Conservation (phyloP, 805 yeast species). For the Metschnikowia koreensis region DNA sequence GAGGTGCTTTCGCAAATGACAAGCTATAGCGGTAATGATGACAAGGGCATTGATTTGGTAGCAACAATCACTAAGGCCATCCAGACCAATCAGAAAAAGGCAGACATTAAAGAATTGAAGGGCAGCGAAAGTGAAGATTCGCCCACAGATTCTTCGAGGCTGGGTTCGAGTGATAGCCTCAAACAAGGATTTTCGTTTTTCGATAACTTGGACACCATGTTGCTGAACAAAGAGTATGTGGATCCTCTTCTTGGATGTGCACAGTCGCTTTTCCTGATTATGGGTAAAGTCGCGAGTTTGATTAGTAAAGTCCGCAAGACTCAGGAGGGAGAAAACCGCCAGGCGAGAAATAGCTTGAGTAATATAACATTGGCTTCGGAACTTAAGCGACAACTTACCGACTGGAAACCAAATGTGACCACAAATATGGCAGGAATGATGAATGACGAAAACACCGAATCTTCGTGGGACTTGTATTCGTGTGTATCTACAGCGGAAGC, state of each 20-base stretch:
- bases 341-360: constrained; percentile 38
- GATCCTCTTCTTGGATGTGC: constrained; percentile 71
- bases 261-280: constrained; percentile 59
- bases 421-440: constrained; percentile 36
- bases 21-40: constrained; percentile 46
- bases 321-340: constrained; percentile 20
- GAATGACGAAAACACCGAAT: constrained; percentile 15
- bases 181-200: constrained; percentile 27
- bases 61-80: constrained; percentile 38
- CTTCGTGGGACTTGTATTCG: constrained; percentile 53
- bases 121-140: constrained; percentile 7
- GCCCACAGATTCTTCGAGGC: constrained; percentile 25
- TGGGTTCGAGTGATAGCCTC: constrained; percentile 16
- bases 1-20: constrained; percentile 70
- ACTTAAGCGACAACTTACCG: constrained; percentile 49
- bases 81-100: constrained; percentile 23
- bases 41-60: constrained; percentile 41
- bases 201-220: constrained; percentile 40
- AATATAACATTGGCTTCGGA: constrained; percentile 55
- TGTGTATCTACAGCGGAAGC: constrained; percentile 72
- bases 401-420: constrained; percentile 54
- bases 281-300: constrained; percentile 61
- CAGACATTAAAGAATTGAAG: constrained; percentile 1
- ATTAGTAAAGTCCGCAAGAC: constrained; percentile 48
- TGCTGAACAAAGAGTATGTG: constrained; percentile 39